Base-by-base conservation (phyloP, 2,329 filamentous ascomycete genomes). In the Trichoderma atroviride region DNA sequence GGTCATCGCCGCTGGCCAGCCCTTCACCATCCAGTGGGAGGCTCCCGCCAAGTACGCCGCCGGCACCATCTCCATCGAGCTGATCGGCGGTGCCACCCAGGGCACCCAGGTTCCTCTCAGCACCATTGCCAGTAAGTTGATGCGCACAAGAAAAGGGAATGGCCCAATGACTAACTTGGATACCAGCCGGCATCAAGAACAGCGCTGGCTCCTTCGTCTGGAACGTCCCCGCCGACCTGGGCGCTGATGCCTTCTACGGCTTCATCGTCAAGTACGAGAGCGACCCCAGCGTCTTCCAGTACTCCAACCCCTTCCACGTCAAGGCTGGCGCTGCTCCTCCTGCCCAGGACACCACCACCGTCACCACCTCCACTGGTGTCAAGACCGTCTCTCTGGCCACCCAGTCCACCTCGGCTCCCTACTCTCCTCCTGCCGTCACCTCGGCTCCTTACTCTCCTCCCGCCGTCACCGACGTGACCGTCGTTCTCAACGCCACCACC, bases 271-370 rank as follows among this genome's bases (percentile, higher is more conserved):
- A 78, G 71, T 81, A 84, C 43, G 83, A 86, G 73, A 79, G 78
- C 72, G 76, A 88, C 79, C 66, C 80, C 27, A 72, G 61, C 13
- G 79, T 83, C 76, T 88, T 87, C 84, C 87, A 90, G 83, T 90
- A 85, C 84, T 88, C 86, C 69, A 85, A 84, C 81, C 87, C 87
- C 74, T 91, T 91, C 83, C 74, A 81, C 75, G 87, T 88, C 75
- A 75, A 76, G 68, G 80, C 76, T 31, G 74, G 69, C 60, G 5
- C 27, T 27, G 33, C 74, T 27, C 64, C 53, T 31, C 40, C 58
- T 13, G 70, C 37, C 58, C 63, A 71, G 43, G 50, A 66, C 50
- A 77, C 76, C 73, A 69, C 73, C 70, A 76, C 76, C 71, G 58
- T 74, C 57, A 79, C 74, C 72, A 74, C 74, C 64, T 72, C 75